Base-by-base conservation (phyloP, 768 basidiomycete genomes). In the Gloeopeniophorella convolvens region DNA sequence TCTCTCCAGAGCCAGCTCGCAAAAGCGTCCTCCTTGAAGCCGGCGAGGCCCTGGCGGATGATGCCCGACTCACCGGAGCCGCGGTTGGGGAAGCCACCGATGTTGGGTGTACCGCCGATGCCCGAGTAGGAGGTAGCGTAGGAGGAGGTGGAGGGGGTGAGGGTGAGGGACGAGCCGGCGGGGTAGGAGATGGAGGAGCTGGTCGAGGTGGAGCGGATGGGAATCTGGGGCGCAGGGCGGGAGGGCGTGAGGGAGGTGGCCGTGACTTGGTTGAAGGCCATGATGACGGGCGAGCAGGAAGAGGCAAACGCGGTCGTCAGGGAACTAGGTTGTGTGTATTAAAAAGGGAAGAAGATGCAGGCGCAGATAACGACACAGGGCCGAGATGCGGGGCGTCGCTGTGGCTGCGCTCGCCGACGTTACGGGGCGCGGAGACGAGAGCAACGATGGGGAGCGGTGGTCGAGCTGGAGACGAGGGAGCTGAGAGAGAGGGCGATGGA, bases 11-110 rank as follows among this genome's bases (percentile, higher is more conserved):
- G 75, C 77, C 89, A 93, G 55, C 86, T 88, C 2, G 87, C 82
- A 56, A 97, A 82, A 1, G 91, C 89, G 42, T 96, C 94, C 66
- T 99, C 95, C 74, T 98, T 98, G 61, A 95, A 74, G 65, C 77
- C 85, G 37, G 89, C 91, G 35, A 70, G 70, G n/a, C 88, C 95
- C 48, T 70, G 70, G 36, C 89, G 72, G 39, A 92, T 69, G 44
- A 85, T 65, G 41, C 79, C 75, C 2, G 72, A 55, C 53, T 58
- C 47, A 31, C 70, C 68, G 4, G 71, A 70, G 47, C 65, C 66
- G 47, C 81, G 74, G 65, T 78, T 77, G n/a, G 89, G 88, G 3
- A 86, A 84, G 40, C 79, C 88, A 45, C 89, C 89, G 54, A 91
- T 90, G 48, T 88, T 86, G 24, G 89, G 89, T 1, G 86, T 84